A percentile compares a stretch with the other conserved stretches of the same genome.
These are phyloP conservation scores for Brassica nigra DNA, from an alignment of 345 rosid genomes.

Conservation along the genomic window DNA sequence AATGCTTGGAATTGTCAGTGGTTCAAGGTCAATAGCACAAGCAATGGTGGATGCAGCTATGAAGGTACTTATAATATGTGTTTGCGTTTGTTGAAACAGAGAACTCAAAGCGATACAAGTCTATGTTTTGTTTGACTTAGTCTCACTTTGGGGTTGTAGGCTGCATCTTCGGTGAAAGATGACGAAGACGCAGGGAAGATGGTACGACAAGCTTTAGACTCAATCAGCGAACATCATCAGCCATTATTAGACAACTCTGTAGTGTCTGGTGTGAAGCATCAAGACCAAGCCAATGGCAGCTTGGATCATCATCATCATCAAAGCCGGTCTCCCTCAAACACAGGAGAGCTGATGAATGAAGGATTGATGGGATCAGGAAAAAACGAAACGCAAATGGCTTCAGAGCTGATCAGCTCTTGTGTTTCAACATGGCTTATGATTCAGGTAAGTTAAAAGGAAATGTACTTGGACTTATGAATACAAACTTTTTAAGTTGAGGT, in stretches of 20 bases:
- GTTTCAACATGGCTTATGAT: conserved; percentile 82
- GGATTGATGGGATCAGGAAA: conserved; percentile 39
- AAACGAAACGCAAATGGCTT: conserved; percentile 50
- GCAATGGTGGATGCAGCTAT: conserved; percentile 86
- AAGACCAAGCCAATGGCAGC: conserved; percentile 34
- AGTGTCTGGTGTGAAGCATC: conserved; percentile 28
- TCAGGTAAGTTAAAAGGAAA: conserved; percentile 53
- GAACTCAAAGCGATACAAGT: background rate
- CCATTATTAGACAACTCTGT: conserved; percentile 17
- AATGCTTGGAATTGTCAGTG: conserved; percentile 58
- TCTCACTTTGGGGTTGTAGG: conserved; percentile 51
- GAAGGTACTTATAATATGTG: conserved; percentile 54
- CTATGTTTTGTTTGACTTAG: background rate
- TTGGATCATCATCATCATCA: conserved; percentile 19
- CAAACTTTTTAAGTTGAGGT: background rate
- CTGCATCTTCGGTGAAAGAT: conserved; percentile 56
- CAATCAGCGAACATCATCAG: conserved; percentile 48
- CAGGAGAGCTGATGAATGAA: conserved; percentile 38
- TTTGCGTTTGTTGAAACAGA: background rate
- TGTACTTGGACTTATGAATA: background rate
- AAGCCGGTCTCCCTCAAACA: conserved; percentile 18
- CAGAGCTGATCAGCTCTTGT: conserved; percentile 80
- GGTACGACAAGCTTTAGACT: conserved; percentile 61
- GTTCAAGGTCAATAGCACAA: conserved; percentile 69
- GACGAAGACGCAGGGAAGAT: conserved; percentile 61